Evolutionary conservation across 2,329 filamentous ascomycete species (phyloP).

Genomic region (Fusarium sublunatum): DNA sequence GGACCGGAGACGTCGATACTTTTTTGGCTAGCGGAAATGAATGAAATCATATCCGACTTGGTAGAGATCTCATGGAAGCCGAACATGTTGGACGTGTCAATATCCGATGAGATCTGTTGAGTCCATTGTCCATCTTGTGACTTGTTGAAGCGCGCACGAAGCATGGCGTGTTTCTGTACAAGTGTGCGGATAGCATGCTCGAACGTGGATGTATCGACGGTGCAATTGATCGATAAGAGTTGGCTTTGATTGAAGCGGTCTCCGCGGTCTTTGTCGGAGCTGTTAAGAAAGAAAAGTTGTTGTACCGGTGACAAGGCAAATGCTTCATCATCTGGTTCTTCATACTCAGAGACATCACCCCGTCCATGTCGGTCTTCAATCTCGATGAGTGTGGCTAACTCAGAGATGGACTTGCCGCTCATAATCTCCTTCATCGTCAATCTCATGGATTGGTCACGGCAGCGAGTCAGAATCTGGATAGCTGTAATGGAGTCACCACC

Average conservation of each 20-base stretch:
- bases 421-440: conserved; percentile 51
- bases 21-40: conserved; percentile 8
- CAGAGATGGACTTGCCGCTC: conserved; percentile 45
- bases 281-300: conserved; percentile 54
- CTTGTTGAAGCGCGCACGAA: conserved; percentile 49
- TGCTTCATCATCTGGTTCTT: background rate
- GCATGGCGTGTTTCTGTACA: conserved; percentile 51
- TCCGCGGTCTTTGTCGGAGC: conserved; percentile 37
- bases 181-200: conserved; percentile 41
- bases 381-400: conserved; percentile 35
- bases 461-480: conserved; percentile 57
- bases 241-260: conserved; percentile 60
- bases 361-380: background rate
- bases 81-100: conserved; percentile 36
- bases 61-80: conserved; percentile 25
- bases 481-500: conserved; percentile 60
- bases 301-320: conserved; percentile 60
- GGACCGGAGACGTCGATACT: conserved; percentile 10
- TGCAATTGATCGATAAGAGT: conserved; percentile 48
- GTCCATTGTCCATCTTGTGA: conserved; percentile 23
- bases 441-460: conserved; percentile 46
- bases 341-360: background rate
- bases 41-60: conserved; percentile 1
- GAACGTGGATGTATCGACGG: conserved; percentile 27
- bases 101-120: conserved; percentile 41